These are phyloP conservation scores for Closterium sp. DNA, from an alignment of 139 green algal species.

Conservation along the genomic window DNA sequence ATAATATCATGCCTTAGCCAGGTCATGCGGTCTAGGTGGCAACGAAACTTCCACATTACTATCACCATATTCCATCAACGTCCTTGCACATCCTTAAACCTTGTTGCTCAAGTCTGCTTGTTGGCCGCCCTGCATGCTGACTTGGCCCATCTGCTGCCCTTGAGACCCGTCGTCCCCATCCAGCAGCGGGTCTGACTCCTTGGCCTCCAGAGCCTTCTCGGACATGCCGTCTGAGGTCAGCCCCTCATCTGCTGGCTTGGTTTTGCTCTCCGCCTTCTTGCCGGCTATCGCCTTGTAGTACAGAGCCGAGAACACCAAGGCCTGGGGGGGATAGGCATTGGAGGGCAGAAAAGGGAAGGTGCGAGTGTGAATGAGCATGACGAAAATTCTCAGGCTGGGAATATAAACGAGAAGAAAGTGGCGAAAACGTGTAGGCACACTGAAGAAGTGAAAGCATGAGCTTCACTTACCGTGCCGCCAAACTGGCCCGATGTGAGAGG, in stretches of 20 bases:
- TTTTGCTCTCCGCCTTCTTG: background rate
- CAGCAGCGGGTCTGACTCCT: background rate
- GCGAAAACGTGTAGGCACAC: background rate
- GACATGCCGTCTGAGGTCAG: background rate
- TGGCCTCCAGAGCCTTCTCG: background rate
- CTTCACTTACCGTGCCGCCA: slow-evolving; percentile 53
- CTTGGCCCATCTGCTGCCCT: background rate
- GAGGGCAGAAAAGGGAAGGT: background rate
- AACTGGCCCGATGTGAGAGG: slow-evolving; percentile 62
- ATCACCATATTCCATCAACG: too few relatives aligned
- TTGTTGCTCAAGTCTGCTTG: too few relatives aligned
- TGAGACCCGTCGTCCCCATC: background rate
- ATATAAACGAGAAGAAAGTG: background rate
- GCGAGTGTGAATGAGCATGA: background rate
- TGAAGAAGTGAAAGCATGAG: background rate
- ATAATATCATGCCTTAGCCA: too few relatives aligned
- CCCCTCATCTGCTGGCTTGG: background rate
- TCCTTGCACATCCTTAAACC: too few relatives aligned
- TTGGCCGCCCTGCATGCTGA: too few relatives aligned
- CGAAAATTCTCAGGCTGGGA: background rate
- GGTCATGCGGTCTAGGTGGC: too few relatives aligned
- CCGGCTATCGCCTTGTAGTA: slow-evolving; percentile 20
- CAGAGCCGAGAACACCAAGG: slow-evolving; percentile 23
- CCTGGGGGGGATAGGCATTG: background rate
- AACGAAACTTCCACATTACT: too few relatives aligned